Conservation (phyloP, 2,329 filamentous ascomycete species). For the Aspergillus ibericus region DNA sequence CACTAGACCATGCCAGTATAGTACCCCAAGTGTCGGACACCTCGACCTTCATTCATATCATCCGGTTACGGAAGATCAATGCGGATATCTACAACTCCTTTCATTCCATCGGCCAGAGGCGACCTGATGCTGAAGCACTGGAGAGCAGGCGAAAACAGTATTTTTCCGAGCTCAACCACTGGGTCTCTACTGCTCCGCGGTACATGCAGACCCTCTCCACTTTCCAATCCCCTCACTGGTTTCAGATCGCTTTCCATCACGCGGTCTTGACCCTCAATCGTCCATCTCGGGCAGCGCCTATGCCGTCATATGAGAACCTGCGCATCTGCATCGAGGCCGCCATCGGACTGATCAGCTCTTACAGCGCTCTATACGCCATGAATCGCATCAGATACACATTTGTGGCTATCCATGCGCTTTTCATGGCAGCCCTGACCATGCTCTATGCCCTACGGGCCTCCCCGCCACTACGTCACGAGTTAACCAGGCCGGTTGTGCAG, state of each 20-base stretch:
- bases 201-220: conserved; percentile 23
- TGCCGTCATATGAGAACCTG: conserved; percentile 11
- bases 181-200: conserved; percentile 25
- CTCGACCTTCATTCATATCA: conserved; percentile 28
- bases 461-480: conserved; percentile 12
- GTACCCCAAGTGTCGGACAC: conserved; percentile 14
- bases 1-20: background rate
- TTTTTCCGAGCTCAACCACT: conserved; percentile 20
- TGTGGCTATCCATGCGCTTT: conserved; percentile 26
- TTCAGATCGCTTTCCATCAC: conserved; percentile 29
- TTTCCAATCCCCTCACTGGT: conserved; percentile 30
- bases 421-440: conserved; percentile 32
- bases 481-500: conserved; percentile 10
- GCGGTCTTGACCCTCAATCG: conserved; percentile 25
- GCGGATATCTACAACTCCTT: conserved; percentile 22
- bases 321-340: conserved; percentile 12
- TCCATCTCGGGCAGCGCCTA: conserved; percentile 23
- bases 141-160: background rate
- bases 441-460: conserved; percentile 28
- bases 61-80: conserved; percentile 27
- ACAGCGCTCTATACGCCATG: conserved; percentile 24
- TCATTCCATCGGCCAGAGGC: conserved; percentile 13
- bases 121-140: background rate
- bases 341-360: conserved; percentile 14
- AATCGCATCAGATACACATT: conserved; percentile 31